phyloP scores from a whole-genome alignment of 2,329 filamentous ascomycete species.

The Canariomyces notabilis region DNA sequence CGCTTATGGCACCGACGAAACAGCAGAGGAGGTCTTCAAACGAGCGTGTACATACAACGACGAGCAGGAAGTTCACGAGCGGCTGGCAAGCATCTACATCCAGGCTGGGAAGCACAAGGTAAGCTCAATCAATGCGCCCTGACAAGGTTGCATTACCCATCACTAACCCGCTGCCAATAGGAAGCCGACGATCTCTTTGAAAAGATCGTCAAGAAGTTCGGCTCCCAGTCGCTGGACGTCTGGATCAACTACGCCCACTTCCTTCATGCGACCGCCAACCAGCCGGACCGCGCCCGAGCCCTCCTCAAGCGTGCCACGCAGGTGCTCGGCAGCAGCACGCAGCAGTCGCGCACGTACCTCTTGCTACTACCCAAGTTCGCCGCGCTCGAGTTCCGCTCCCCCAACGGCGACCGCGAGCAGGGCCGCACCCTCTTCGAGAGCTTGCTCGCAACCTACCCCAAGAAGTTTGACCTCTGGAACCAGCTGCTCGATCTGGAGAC shows the following conservation, averaged over 20 bases:
- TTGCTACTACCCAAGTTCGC: constrained; percentile 83
- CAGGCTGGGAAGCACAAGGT: constrained; percentile 80
- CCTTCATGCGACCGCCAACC: constrained; percentile 67
- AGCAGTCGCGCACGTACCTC: constrained; percentile 52
- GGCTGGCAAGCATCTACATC: constrained; percentile 90
- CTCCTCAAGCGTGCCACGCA: constrained; percentile 81
- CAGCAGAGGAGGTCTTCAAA: constrained; percentile 80
- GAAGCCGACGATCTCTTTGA: constrained; percentile 88
- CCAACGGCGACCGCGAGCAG: constrained; percentile 78
- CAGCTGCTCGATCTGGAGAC: constrained; percentile 84
- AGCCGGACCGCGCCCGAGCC: constrained; percentile 68
- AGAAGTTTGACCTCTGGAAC: constrained; percentile 89
- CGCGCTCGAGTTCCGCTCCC: constrained; percentile 81
- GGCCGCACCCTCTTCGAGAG: constrained; percentile 93
- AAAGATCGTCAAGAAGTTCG: constrained; percentile 80
- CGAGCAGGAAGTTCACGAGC: constrained; percentile 80
- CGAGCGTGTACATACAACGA: constrained; percentile 93
- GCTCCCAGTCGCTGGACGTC: constrained; percentile 70
- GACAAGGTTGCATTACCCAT: not conserved
- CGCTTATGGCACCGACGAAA: constrained; percentile 78
- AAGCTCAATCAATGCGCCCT: constrained; percentile 35
- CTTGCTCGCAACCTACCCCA: constrained; percentile 76
- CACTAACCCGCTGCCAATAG: constrained; percentile 39
- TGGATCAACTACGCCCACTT: constrained; percentile 96
- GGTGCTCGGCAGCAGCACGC: constrained; percentile 54